These are phyloP conservation scores for Diatrype stigma DNA, from an alignment of 2,329 filamentous ascomycete species.

Conservation along the genomic window DNA sequence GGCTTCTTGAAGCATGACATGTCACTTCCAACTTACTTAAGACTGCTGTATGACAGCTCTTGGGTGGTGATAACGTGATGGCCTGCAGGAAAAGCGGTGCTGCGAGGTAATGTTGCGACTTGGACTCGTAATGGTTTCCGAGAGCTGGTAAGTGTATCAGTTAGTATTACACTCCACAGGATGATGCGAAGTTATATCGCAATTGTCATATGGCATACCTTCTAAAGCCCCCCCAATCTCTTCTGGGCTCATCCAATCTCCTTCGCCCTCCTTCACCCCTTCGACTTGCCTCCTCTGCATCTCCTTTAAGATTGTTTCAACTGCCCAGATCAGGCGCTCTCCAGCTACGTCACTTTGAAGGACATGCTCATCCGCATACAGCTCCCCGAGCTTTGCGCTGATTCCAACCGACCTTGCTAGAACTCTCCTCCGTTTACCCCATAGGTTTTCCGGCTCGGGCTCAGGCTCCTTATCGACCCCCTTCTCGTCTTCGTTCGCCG, in stretches of 20 bases:
- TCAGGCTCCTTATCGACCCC: slow-evolving; percentile 10
- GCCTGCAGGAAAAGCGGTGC: slow-evolving; percentile 85
- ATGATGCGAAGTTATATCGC: background rate
- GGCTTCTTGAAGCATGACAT: background rate
- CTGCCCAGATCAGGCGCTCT: slow-evolving; percentile 71
- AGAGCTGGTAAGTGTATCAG: slow-evolving; percentile 53
- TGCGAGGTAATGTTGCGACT: slow-evolving; percentile 73
- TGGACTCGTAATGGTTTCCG: slow-evolving; percentile 70
- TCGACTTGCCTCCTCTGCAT: slow-evolving; percentile 62
- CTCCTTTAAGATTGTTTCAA: slow-evolving; percentile 76
- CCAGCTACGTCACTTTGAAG: slow-evolving; percentile 71
- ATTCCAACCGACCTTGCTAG: slow-evolving; percentile 72
- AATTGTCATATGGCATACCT: slow-evolving; percentile 37
- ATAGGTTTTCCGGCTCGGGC: slow-evolving; percentile 42
- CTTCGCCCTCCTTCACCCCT: slow-evolving; percentile 66
- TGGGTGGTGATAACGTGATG: slow-evolving; percentile 59
- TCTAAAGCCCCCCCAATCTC: slow-evolving; percentile 73
- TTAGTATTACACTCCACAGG: slow-evolving; percentile 8
- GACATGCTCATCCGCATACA: slow-evolving; percentile 75
- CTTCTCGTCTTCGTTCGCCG: slow-evolving; percentile 5
- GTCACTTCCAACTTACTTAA: slow-evolving; percentile 54
- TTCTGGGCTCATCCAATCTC: slow-evolving; percentile 64
- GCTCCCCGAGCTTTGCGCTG: slow-evolving; percentile 76
- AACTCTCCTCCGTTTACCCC: slow-evolving; percentile 59
- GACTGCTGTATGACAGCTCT: slow-evolving; percentile 72